phyloP scores from a whole-genome alignment of 1,284 basidiomycete genomes.

The Peniophora sp. region DNA sequence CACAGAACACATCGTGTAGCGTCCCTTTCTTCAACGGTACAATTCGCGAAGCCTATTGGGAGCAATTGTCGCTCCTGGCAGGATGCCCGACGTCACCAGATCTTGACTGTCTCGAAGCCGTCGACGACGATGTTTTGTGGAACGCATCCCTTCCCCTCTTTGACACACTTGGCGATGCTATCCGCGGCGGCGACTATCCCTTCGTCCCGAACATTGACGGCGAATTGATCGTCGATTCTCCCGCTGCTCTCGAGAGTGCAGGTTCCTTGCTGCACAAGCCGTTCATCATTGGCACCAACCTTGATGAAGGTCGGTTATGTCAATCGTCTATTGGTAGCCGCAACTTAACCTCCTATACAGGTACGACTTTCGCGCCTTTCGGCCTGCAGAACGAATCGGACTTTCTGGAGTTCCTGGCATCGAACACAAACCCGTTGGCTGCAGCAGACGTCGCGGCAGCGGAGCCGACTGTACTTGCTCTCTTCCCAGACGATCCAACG shows the following conservation, averaged over 20 bases:
- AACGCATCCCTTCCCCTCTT: not conserved
- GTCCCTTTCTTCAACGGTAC: not conserved
- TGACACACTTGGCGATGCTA: not conserved
- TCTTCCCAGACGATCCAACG: not conserved
- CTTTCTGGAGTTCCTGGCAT: not conserved
- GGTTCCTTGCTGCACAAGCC: not conserved
- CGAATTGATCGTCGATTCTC: not conserved
- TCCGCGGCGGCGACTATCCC: not conserved
- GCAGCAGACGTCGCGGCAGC: not conserved
- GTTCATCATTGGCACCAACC: not conserved
- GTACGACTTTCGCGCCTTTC: not conserved
- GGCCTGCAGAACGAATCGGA: not conserved
- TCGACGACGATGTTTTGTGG: not conserved
- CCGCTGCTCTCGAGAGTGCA: not conserved
- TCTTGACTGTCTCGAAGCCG: not conserved
- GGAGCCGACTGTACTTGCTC: not conserved
- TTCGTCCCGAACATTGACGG: constrained; percentile 1
- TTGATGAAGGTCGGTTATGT: not conserved
- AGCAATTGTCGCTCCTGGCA: not conserved
- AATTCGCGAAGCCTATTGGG: not conserved
- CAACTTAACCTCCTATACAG: not conserved
- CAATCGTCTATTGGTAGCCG: not conserved
- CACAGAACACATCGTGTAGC: not conserved
- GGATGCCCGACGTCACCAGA: not conserved
- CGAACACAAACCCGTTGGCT: not conserved